Conservation (phyloP, 768 basidiomycete species). For the Tricholoma flavovirens region DNA sequence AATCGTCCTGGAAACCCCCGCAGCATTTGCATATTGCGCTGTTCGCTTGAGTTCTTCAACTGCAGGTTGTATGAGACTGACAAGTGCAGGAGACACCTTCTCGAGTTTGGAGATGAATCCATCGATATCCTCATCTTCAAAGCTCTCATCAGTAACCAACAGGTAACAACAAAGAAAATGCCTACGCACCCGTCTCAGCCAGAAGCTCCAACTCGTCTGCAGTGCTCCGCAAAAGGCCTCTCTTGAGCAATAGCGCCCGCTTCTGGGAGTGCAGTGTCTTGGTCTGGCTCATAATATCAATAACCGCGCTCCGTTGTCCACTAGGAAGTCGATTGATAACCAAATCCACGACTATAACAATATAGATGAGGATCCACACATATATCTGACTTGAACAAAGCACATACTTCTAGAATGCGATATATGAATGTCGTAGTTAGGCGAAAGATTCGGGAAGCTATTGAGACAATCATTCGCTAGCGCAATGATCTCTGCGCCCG, state of each 20-base stretch:
- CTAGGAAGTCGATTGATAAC: conserved; percentile 57
- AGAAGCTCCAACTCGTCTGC: conserved; percentile 74
- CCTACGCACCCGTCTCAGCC: conserved; percentile 48
- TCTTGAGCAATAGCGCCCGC: conserved; percentile 61
- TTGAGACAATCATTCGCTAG: conserved; percentile 63
- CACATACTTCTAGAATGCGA: conserved; percentile 71
- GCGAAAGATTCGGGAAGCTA: conserved; percentile 62
- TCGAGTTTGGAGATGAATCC: conserved; percentile 50
- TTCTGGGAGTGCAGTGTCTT: conserved; percentile 68
- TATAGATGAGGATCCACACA: conserved; percentile 1
- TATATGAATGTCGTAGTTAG: conserved; percentile 69
- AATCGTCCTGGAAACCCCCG: conserved; percentile 60
- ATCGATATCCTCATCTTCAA: conserved; percentile 58
- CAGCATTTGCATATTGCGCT: conserved; percentile 49
- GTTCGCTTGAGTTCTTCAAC: conserved; percentile 61
- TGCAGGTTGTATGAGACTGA: conserved; percentile 40
- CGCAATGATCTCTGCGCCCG: conserved; percentile 69
- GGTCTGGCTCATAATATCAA: conserved; percentile 59
- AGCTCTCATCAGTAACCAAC: neutral
- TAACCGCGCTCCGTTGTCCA: conserved; percentile 47
- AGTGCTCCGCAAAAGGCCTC: conserved; percentile 58
- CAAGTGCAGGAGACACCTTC: conserved; percentile 50
- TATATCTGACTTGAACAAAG: neutral
- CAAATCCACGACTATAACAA: conserved; percentile 55
- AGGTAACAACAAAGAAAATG: neutral